Conservation (phyloP, 352 stramenopile species). For the Peronospora tabacina region DNA sequence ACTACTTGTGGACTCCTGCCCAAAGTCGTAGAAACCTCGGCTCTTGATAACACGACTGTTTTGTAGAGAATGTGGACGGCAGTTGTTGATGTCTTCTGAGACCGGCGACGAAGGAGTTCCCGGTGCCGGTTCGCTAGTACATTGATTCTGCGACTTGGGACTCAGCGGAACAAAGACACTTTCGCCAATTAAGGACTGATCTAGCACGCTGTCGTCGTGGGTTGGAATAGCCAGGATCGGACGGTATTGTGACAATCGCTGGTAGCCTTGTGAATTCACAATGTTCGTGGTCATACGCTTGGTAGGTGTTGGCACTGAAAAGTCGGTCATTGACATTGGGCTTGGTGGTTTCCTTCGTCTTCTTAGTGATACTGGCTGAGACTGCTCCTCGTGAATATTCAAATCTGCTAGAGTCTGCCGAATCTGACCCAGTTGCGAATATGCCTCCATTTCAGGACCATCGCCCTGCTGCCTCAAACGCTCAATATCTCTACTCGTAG, state of each 20-base stretch:
- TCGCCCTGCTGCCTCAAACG: conserved; percentile 5
- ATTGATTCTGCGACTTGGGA: conserved; percentile 21
- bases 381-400: conserved; percentile 17
- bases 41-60: conserved; percentile 71
- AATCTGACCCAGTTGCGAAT: conserved; percentile 27
- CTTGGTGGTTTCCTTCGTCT: conserved; percentile 28
- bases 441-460: conserved; percentile 7
- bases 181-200: conserved; percentile 58
- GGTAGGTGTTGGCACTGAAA: conserved; percentile 27
- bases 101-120: conserved; percentile 36
- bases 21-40: conserved; percentile 64
- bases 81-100: conserved; percentile 11
- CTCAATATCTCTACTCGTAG: background rate
- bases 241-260: conserved; percentile 36
- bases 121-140: conserved; percentile 15
- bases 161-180: conserved; percentile 62
- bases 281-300: conserved; percentile 20
- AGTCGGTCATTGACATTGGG: conserved; percentile 65
- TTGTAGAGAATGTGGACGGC: conserved; percentile 27
- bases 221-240: conserved; percentile 9
- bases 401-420: conserved; percentile 21
- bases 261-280: conserved; percentile 34
- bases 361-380: conserved; percentile 12
- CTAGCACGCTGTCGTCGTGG: conserved; percentile 31
- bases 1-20: conserved; percentile 21